phyloP scores from a whole-genome alignment of 306 rosid species.

The Cicer bijugum region DNA sequence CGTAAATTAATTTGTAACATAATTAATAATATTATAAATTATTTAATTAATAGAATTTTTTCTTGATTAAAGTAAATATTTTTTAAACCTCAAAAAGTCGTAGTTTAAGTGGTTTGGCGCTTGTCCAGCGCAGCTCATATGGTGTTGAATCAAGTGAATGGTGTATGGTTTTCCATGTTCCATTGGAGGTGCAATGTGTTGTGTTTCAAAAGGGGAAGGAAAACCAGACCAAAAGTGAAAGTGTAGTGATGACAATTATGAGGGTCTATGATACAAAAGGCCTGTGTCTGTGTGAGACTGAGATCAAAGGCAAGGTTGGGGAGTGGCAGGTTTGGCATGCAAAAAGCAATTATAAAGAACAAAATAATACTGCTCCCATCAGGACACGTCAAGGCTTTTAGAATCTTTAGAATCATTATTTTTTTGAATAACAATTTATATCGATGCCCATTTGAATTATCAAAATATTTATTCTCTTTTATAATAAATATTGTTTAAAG shows the following conservation, averaged over 20 bases:
- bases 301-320: slow-evolving; percentile 22
- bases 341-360: slow-evolving; percentile 28
- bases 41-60: no score
- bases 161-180: neutral
- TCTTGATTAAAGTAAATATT: no score
- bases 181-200: neutral
- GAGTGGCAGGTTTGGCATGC: slow-evolving; percentile 41
- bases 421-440: neutral
- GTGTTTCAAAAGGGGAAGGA: slow-evolving; percentile 15
- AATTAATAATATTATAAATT: no score
- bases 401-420: slow-evolving; percentile 32
- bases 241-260: slow-evolving; percentile 41
- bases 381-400: slow-evolving; percentile 19
- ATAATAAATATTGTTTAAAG: no score
- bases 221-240: slow-evolving; percentile 30
- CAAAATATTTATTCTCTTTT: no score
- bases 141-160: neutral
- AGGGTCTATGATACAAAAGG: slow-evolving; percentile 31
- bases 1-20: no score
- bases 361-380: slow-evolving; percentile 25
- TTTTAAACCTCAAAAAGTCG: neutral
- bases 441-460: neutral
- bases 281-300: slow-evolving; percentile 17
- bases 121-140: no score
- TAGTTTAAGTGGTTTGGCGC: no score